phyloP scores from a whole-genome alignment of 2,329 filamentous ascomycete species.

The Fusarium nelsonii region DNA sequence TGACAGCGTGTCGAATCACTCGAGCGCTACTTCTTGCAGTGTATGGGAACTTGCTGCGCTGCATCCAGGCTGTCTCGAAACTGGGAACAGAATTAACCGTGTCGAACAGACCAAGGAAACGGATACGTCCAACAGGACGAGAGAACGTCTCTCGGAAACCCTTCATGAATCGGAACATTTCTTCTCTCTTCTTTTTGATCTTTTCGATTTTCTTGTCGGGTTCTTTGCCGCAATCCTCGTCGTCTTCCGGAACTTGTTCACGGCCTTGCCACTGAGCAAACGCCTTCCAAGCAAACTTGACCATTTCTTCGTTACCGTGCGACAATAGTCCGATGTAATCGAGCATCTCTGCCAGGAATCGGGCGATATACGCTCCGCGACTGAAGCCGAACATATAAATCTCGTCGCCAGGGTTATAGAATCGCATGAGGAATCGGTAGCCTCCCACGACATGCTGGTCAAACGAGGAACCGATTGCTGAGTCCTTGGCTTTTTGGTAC shows the following conservation, averaged over 20 bases:
- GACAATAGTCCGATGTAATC: conserved; percentile 84
- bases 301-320: conserved; percentile 87
- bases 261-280: conserved; percentile 80
- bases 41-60: conserved; percentile 81
- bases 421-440: conserved; percentile 83
- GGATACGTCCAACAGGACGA: conserved; percentile 77
- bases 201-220: conserved; percentile 54
- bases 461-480: conserved; percentile 82
- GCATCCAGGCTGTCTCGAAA: conserved; percentile 83
- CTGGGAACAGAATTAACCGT: conserved; percentile 84
- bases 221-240: conserved; percentile 41
- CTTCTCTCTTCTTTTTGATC: conserved; percentile 56
- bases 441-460: conserved; percentile 86
- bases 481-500: conserved; percentile 81
- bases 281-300: conserved; percentile 85
- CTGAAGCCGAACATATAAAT: conserved; percentile 83
- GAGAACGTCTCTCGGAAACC: conserved; percentile 86
- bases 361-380: conserved; percentile 78
- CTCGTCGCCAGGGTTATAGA: conserved; percentile 72
- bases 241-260: conserved; percentile 57
- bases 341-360: conserved; percentile 85
- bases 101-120: conserved; percentile 84
- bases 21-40: conserved; percentile 68
- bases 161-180: conserved; percentile 80
- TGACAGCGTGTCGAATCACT: conserved; percentile 76